phyloP scores from a whole-genome alignment of 208 protist genomes.

The Crithidia acanthocephali region DNA sequence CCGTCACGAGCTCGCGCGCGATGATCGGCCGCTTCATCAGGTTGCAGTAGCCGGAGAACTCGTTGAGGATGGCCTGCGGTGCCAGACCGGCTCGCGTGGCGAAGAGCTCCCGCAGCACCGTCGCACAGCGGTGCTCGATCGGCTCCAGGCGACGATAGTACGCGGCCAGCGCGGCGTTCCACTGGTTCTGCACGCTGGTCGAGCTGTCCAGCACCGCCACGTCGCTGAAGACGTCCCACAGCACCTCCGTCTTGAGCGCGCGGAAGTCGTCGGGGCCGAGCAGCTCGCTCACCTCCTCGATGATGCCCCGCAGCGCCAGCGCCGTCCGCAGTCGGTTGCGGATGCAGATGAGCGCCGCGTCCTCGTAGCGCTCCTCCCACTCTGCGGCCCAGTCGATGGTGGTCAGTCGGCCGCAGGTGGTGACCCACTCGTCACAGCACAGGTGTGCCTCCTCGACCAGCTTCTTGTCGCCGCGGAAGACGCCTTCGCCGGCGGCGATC shows the following conservation, averaged over 20 bases:
- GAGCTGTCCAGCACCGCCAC: slow-evolving; percentile 76
- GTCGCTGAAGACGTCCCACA: slow-evolving; percentile 82
- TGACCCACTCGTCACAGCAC: slow-evolving; percentile 81
- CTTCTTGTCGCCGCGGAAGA: slow-evolving; percentile 60
- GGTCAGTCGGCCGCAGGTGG: slow-evolving; percentile 68
- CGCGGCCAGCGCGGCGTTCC: slow-evolving; percentile 58
- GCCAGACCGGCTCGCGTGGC: slow-evolving; percentile 60
- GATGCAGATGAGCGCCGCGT: slow-evolving; percentile 58
- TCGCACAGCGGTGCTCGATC: slow-evolving; percentile 83
- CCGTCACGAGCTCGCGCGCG: slow-evolving; percentile 82
- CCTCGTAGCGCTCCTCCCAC: slow-evolving; percentile 65
- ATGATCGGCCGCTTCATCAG: slow-evolving; percentile 89
- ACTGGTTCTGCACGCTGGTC: slow-evolving; percentile 58
- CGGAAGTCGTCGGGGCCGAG: slow-evolving; percentile 58
- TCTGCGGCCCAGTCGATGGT: slow-evolving; percentile 83
- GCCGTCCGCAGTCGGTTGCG: slow-evolving; percentile 60
- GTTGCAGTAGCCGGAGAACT: slow-evolving; percentile 83
- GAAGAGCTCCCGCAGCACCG: slow-evolving; percentile 80
- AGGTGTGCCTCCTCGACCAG: slow-evolving; percentile 64
- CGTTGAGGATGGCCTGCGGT: slow-evolving; percentile 85
- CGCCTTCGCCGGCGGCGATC: slow-evolving; percentile 41
- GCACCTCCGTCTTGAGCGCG: slow-evolving; percentile 57
- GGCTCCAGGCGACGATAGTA: slow-evolving; percentile 89
- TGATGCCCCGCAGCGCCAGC: slow-evolving; percentile 60
- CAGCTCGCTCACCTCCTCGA: slow-evolving; percentile 77